Evolutionary conservation across 2,329 filamentous ascomycete genomes (phyloP), one percentile per base, ranked within the genome.

Genomic region (Pestalotiopsis sp.): DNA sequence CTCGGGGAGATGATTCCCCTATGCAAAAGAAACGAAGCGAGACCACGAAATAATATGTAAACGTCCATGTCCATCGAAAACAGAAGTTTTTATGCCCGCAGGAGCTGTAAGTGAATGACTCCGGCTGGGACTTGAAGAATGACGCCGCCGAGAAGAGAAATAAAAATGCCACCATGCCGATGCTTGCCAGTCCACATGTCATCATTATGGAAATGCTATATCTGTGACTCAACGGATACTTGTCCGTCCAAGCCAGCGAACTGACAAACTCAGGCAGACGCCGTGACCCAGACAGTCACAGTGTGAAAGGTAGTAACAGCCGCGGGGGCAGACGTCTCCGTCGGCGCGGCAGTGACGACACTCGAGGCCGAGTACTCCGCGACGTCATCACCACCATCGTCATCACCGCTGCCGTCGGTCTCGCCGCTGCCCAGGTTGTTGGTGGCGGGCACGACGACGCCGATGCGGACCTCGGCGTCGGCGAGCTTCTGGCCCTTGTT

Each of bases 401-500:
- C 31, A 1, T 36, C 31, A 7, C 31, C 31, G 31, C 31, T 49
- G 38, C 20, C 27, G 38, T 27, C 49, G 38, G 36, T 38, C 38
- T n/a, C 12, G 31, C 20, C 14, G 27, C 27, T 23, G 64, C 52
- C 64, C 13, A 58, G 45, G 13, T 66, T 66, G 23, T 57, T n/a
- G 17, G 23, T 25, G 14, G 41, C 64, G 41, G 64, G 64, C 17
- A 66, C 20, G 23, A 49, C 49, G 23, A 66, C 41, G 17, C 20
- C 23, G 41, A n/a, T 23, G 14, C 25, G 14, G 6, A 31, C 78
- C 69, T 77, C 72, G 7, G 64, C 41, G 52, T 66, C 64, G 14
- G 11, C 17, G 38, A 84, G 80, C 39, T 76, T 74, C 68, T 82
- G 79, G 27, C 80, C 82, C 65, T 78, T 76, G 68, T 82, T 75